Evolutionary conservation across 352 stramenopile species (phyloP).

Genomic region (Globisporangium radiosum): DNA sequence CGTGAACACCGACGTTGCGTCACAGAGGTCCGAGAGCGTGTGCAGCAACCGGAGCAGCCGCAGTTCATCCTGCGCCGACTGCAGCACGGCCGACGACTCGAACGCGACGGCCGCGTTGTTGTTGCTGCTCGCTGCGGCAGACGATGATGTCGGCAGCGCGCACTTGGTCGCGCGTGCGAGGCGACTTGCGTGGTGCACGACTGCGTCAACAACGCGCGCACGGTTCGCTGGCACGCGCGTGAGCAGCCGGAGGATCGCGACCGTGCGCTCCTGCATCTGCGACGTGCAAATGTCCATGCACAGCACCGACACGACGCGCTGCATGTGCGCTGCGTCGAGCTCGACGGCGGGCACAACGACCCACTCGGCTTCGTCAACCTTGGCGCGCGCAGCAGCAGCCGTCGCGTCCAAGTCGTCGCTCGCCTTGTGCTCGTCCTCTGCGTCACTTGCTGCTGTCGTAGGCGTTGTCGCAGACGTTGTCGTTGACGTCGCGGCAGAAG

Average conservation of each 20-base stretch:
- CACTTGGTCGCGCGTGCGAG: constrained; percentile 29
- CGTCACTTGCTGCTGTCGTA: background rate
- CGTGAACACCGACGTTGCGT: constrained; percentile 58
- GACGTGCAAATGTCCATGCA: constrained; percentile 72
- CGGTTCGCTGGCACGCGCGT: constrained; percentile 60
- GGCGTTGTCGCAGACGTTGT: constrained; percentile 5
- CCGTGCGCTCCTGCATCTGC: constrained; percentile 78
- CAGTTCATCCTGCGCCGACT: constrained; percentile 84
- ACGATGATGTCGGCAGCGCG: no score
- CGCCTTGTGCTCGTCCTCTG: constrained; percentile 11
- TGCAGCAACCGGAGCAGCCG: constrained; percentile 96
- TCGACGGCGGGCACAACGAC: constrained; percentile 55
- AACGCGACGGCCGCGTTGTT: constrained; percentile 16
- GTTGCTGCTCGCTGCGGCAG: background rate
- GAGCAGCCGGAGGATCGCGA: constrained; percentile 74
- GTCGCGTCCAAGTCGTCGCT: no score
- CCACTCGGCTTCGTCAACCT: constrained; percentile 44
- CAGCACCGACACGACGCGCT: constrained; percentile 59
- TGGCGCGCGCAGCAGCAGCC: constrained; percentile 3
- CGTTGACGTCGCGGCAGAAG: constrained; percentile 3
- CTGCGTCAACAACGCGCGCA: constrained; percentile 49
- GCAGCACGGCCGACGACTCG: constrained; percentile 74
- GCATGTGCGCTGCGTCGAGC: constrained; percentile 47
- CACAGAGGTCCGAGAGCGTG: constrained; percentile 87
- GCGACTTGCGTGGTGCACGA: constrained; percentile 52